Conservation (phyloP, 1,139 yeast species). For the Barnettozyma hawaiiensis region DNA sequence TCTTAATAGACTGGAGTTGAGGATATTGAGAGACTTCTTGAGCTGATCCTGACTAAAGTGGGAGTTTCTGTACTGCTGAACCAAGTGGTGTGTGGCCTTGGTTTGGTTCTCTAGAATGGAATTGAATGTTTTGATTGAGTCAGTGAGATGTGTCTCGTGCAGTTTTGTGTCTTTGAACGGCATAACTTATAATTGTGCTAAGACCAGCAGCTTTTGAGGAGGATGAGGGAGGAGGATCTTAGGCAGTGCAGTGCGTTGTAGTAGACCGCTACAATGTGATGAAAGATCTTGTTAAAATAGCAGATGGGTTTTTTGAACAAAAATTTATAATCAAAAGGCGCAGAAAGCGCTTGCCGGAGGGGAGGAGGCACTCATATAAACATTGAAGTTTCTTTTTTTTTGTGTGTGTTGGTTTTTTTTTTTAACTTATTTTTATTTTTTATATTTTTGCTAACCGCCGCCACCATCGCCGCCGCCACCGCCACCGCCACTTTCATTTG, state of each 20-base stretch:
- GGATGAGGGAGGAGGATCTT: too few species aligned
- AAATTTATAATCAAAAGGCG: background rate
- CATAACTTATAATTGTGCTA: background rate
- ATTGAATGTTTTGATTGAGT: slow-evolving; percentile 17
- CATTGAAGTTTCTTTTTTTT: background rate
- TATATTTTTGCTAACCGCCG: background rate
- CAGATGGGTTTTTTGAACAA: too few species aligned
- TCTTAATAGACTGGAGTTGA: slow-evolving; percentile 43
- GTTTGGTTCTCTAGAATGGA: slow-evolving; percentile 43
- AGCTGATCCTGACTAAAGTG: slow-evolving; percentile 46
- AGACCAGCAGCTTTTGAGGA: background rate
- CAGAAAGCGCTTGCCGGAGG: too few species aligned
- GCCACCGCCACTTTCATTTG: background rate
- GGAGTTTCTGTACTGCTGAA: slow-evolving; percentile 37
- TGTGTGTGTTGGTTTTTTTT: too few species aligned
- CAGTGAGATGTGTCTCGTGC: slow-evolving; percentile 18
- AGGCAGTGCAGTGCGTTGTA: too few species aligned
- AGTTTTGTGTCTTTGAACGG: background rate
- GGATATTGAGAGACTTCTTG: slow-evolving; percentile 42
- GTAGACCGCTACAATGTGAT: too few species aligned
- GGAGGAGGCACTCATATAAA: too few species aligned
- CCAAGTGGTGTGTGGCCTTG: slow-evolving; percentile 38
- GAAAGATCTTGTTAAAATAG: too few species aligned
- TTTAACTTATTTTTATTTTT: background rate
- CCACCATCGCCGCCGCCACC: too few species aligned